Base-by-base conservation (phyloP, 2,329 filamentous ascomycete species). In the Diplocarpon rosae region DNA sequence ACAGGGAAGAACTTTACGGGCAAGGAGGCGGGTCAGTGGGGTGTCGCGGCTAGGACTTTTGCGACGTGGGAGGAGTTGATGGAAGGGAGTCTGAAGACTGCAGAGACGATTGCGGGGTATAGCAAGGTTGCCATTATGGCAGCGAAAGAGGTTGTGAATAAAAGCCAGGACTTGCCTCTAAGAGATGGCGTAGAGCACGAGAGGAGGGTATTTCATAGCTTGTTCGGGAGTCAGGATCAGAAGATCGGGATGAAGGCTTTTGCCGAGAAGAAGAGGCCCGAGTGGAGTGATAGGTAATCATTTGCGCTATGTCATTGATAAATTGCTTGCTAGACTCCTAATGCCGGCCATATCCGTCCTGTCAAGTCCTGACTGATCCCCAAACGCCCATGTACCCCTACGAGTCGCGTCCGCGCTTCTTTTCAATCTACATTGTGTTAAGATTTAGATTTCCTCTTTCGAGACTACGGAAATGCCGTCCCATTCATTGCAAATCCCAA, bases 241-340 rank as follows among this genome's bases (percentile, higher is more conserved):
- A 98, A 96, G 73, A 85, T 95, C 64, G 89, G 87, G 65, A 80
- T 96, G 92, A 81, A 81, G 63, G 92, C 92, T 11, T 98, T 98
- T 72, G 84, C 85, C 1, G 85, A 89, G 67, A 96, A 96, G 79
- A 78, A 85, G 69, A 93, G 93, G 75, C 69, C 92, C 0, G 80
- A 92, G 64, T 98, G 92, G 90, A 80, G 75, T 50, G 73, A 95
- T 64, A 78, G 86, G 62, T 93, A 50, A 35, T 34, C 10, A 35
- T 29, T 36, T 40, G 15, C 31, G 24, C 37, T 36, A 45, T 45
- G 13, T 40, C 34, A 34, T 33, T 42, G 28, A 35, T 37, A 17
- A 32, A 40, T 39, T 28, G 7, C 36, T 42, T 16, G 30, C 27
- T 49, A 34, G 45, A 42, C 42, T 45, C 46, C 45, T 46, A 32